These are phyloP conservation scores for Pichia inconspicua DNA, from an alignment of 1,139 yeast species.

Conservation along the genomic window DNA sequence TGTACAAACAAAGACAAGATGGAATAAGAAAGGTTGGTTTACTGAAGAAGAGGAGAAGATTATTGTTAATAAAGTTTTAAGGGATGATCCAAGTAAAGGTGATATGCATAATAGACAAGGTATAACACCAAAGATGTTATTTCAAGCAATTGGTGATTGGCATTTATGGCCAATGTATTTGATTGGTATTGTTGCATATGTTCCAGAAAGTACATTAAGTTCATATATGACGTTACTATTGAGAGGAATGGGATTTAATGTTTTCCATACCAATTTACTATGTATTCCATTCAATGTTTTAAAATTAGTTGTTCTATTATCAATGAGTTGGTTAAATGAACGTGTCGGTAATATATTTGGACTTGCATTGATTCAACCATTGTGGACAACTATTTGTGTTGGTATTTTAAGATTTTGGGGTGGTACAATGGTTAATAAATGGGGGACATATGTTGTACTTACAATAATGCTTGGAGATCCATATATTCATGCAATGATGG, in stretches of 20 bases:
- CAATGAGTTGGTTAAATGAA: constrained; percentile 35
- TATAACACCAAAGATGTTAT: constrained; percentile 32
- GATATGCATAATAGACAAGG: constrained; percentile 61
- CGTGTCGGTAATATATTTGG: constrained; percentile 32
- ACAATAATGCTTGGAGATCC: constrained; percentile 43
- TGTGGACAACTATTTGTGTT: constrained; percentile 34
- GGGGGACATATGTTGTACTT: constrained; percentile 48
- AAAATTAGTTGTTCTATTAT: constrained; percentile 33
- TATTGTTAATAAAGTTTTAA: constrained; percentile 50
- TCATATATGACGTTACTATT: constrained; percentile 48
- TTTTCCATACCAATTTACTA: constrained; percentile 47
- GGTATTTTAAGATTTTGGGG: constrained; percentile 43
- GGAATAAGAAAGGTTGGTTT: constrained; percentile 50
- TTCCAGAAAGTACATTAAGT: constrained; percentile 35
- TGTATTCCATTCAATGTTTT: constrained; percentile 42
- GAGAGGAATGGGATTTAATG: constrained; percentile 45
- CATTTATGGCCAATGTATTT: constrained; percentile 55
- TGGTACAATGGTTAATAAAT: constrained; percentile 37
- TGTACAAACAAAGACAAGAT: constrained; percentile 42
- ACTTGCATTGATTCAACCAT: constrained; percentile 31
- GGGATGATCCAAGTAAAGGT: constrained; percentile 67
- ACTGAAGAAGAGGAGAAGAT: constrained; percentile 55
- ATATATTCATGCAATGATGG: constrained; percentile 48
- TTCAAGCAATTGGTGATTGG: constrained; percentile 39
- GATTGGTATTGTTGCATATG: constrained; percentile 41